A percentile compares a stretch with the other conserved stretches of the same genome.
These are phyloP conservation scores for Chlorella sp. DNA, from an alignment of 139 green algal species.

Conservation along the genomic window DNA sequence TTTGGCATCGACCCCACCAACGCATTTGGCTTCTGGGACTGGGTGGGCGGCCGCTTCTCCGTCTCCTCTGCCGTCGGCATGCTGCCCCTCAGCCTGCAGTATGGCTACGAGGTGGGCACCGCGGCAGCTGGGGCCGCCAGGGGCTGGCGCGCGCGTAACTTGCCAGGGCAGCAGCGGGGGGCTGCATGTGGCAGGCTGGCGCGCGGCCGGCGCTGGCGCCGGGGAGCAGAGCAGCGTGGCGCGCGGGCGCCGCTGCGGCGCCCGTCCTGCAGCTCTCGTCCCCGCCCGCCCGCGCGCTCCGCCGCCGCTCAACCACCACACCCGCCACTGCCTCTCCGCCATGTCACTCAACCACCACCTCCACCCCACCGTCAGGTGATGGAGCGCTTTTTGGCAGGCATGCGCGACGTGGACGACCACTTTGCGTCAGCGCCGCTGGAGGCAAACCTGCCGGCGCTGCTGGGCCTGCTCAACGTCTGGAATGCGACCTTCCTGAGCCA, in stretches of 20 bases:
- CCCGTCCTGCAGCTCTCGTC: no score
- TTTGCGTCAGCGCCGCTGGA: conserved; percentile 87
- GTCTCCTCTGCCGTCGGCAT: conserved; percentile 96
- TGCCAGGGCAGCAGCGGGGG: no score
- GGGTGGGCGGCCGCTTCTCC: conserved; percentile 95
- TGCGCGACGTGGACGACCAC: conserved; percentile 91
- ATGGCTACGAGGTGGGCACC: conserved; percentile 85
- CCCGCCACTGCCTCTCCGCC: no score
- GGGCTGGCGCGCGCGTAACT: no score
- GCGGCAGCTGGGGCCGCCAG: no score
- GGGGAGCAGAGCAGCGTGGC: no score
- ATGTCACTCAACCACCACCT: no score
- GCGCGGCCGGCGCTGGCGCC: no score
- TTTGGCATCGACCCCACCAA: conserved; percentile 99
- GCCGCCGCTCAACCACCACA: no score
- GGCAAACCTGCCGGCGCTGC: conserved; percentile 93
- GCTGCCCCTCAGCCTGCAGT: conserved; percentile 95
- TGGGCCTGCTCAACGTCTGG: conserved; percentile 95
- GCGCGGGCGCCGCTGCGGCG: no score
- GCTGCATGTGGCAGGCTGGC: no score
- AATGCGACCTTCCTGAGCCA: conserved; percentile 97
- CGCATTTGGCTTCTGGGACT: conserved; percentile 99
- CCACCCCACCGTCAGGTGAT: conserved; percentile 43
- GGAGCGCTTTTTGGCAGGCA: conserved; percentile 87
- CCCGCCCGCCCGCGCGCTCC: no score